Conservation (phyloP, 148 eudicot genomes). For the Diospyros kaki region DNA sequence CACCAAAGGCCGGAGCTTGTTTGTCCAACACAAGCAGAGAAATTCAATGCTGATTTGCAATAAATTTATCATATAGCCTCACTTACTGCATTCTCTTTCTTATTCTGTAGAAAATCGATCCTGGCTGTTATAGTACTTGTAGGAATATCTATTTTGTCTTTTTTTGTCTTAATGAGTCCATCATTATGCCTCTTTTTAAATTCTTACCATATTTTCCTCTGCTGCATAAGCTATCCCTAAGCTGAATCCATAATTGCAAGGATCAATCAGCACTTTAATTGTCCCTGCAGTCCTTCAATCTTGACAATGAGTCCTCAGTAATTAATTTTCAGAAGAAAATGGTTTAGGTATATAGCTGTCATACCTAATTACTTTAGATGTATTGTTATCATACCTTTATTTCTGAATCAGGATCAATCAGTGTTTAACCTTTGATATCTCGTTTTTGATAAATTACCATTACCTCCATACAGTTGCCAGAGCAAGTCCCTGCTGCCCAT, state of each 20-base stretch:
- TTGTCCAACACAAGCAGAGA: background rate
- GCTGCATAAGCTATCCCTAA: background rate
- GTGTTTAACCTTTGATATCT: no score
- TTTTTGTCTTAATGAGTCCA: background rate
- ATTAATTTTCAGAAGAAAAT: no score
- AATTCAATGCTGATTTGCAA: background rate
- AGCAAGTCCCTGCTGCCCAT: no score
- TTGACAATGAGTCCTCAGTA: no score
- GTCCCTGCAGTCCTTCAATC: conserved; percentile 8
- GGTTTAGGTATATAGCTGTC: no score
- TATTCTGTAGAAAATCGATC: background rate
- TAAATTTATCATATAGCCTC: background rate
- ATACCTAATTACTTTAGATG: no score
- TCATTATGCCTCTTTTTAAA: background rate
- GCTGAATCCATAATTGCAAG: background rate
- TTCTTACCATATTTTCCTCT: background rate
- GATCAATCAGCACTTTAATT: background rate
- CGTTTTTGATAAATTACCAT: no score
- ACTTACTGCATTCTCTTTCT: background rate
- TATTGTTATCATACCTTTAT: no score
- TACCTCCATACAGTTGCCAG: no score
- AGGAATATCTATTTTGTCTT: background rate
- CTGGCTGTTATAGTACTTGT: background rate
- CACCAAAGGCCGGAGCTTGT: background rate
- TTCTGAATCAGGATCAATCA: no score